A percentile compares a stretch with the other conserved stretches of the same genome.
phyloP scores from a whole-genome alignment of 73 alveolate genomes.

The Paramecium tetraurelia region DNA sequence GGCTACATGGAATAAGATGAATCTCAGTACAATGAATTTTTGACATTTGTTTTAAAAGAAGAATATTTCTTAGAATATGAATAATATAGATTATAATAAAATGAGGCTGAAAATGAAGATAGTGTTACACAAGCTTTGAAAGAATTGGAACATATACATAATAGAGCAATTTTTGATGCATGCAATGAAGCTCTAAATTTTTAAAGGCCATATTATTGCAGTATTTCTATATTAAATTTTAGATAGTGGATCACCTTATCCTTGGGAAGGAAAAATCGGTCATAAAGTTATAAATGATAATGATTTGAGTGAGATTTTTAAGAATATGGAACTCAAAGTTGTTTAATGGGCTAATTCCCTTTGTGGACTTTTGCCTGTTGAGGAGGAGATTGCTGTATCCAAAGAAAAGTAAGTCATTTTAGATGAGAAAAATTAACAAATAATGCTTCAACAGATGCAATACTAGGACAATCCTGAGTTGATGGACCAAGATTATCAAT shows the following conservation, averaged over 20 bases:
- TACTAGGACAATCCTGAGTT: slow-evolving; percentile 13
- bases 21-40: background rate
- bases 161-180: slow-evolving; percentile 79
- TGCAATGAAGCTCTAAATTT: slow-evolving; percentile 73
- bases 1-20: slow-evolving; percentile 33
- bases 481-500: background rate
- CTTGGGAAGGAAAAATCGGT: slow-evolving; percentile 33
- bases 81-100: background rate
- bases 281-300: background rate
- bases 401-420: background rate
- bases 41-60: slow-evolving; percentile 4
- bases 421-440: slow-evolving; percentile 35
- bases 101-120: background rate
- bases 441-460: slow-evolving; percentile 1
- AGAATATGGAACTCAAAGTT: slow-evolving; percentile 33
- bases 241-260: slow-evolving; percentile 58
- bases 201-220: slow-evolving; percentile 68
- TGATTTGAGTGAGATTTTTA: background rate
- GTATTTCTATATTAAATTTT: background rate
- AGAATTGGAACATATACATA: slow-evolving; percentile 72
- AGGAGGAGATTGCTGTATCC: slow-evolving; percentile 26
- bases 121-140: background rate
- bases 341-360: slow-evolving; percentile 53
- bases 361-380: slow-evolving; percentile 53
- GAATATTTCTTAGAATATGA: slow-evolving; percentile 5